These are phyloP conservation scores for Trichoderma gracile DNA, from an alignment of 2,329 filamentous ascomycete genomes.

Conservation along the genomic window DNA sequence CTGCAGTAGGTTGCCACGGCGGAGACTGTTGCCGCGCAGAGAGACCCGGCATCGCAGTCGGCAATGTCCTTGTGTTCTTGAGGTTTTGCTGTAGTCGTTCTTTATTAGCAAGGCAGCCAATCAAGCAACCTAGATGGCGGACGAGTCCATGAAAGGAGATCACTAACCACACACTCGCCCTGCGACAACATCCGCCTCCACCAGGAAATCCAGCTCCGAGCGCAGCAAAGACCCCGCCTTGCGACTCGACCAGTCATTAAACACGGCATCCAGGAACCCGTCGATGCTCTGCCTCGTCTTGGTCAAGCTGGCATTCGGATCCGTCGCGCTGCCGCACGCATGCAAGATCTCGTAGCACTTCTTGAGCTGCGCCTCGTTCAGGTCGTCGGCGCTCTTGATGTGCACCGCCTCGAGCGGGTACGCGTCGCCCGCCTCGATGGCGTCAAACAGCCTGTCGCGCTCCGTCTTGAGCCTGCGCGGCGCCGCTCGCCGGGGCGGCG, in stretches of 20 bases:
- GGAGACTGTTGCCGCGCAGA: slow-evolving; percentile 31
- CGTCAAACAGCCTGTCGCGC: slow-evolving; percentile 33
- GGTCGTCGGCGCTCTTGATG: slow-evolving; percentile 33
- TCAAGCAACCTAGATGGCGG: not conserved
- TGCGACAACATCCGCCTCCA: slow-evolving; percentile 33
- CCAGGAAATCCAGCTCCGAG: slow-evolving; percentile 35
- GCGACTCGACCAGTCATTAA: slow-evolving; percentile 34
- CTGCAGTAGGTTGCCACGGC: slow-evolving; percentile 35
- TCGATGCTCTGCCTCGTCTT: slow-evolving; percentile 38
- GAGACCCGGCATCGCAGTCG: slow-evolving; percentile 27
- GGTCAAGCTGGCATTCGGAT: slow-evolving; percentile 29
- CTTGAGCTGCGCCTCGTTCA: slow-evolving; percentile 35
- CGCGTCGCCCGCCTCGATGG: slow-evolving; percentile 30
- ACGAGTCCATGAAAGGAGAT: not conserved
- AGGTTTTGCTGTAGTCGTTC: not conserved
- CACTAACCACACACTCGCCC: slow-evolving; percentile 37
- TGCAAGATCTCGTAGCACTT: slow-evolving; percentile 39
- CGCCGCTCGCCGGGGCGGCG: not conserved
- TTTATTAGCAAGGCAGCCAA: not conserved
- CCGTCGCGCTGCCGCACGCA: slow-evolving; percentile 36
- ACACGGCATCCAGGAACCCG: slow-evolving; percentile 37
- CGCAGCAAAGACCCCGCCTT: slow-evolving; percentile 23
- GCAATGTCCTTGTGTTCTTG: slow-evolving; percentile 16
- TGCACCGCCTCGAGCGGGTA: slow-evolving; percentile 28
- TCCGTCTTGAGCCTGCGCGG: slow-evolving; percentile 14